Percentiles rank a stretch among this genome's conserved stretches.
Conservation (phyloP, 139 green algal species). For the Chlorella sp. region DNA sequence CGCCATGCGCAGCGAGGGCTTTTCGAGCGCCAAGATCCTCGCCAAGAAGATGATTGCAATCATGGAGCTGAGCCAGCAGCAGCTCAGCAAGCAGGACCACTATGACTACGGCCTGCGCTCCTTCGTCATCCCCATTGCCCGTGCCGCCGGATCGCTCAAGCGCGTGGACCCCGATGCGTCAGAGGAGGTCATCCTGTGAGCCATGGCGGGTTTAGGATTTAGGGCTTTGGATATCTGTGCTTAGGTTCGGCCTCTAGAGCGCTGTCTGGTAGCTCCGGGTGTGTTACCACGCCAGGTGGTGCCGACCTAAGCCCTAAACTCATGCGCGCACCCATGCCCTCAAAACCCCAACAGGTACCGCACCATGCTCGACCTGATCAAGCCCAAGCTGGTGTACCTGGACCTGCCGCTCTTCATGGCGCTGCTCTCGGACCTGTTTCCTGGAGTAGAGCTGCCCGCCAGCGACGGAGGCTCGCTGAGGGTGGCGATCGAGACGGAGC, state of each 20-base stretch:
- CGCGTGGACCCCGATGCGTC: slow-evolving; percentile 59
- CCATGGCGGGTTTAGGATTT: too few species aligned
- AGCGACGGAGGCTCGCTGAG: slow-evolving; percentile 50
- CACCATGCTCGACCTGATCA: slow-evolving; percentile 82
- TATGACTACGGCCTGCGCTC: slow-evolving; percentile 78
- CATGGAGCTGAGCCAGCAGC: slow-evolving; percentile 81
- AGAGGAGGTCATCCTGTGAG: slow-evolving; percentile 71
- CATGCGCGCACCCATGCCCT: too few species aligned
- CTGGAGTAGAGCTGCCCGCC: slow-evolving; percentile 66
- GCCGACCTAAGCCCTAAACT: too few species aligned
- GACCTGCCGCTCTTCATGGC: slow-evolving; percentile 82
- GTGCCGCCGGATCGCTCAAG: slow-evolving; percentile 71
- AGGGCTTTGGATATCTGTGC: too few species aligned
- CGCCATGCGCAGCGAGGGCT: slow-evolving; percentile 65
- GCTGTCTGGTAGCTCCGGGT: too few species aligned
- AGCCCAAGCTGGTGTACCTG: slow-evolving; percentile 80
- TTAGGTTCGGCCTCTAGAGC: too few species aligned
- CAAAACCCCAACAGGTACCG: slow-evolving; percentile 53
- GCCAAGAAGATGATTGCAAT: slow-evolving; percentile 88
- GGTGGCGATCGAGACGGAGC: slow-evolving; percentile 59
- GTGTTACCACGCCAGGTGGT: too few species aligned
- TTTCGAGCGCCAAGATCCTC: slow-evolving; percentile 65
- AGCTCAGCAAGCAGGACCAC: slow-evolving; percentile 85
- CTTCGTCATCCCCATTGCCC: slow-evolving; percentile 81
- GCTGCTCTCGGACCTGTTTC: slow-evolving; percentile 79